phyloP scores from a whole-genome alignment of 495 filamentous ascomycete species.

The Clohesyomyces aquaticus region DNA sequence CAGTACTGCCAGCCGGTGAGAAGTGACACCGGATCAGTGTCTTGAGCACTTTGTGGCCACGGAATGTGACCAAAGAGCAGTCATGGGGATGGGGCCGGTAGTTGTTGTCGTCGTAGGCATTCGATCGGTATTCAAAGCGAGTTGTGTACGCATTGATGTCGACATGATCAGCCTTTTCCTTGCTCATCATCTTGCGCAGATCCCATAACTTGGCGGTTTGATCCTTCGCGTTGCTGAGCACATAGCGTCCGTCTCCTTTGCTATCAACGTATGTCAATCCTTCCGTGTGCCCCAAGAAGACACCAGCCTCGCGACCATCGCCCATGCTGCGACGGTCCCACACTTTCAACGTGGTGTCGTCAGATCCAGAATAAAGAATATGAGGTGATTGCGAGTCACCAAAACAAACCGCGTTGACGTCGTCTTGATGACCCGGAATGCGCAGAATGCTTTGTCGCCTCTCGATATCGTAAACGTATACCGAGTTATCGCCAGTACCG shows the following conservation, averaged over 20 bases:
- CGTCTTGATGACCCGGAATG: constrained; percentile 77
- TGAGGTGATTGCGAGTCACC: constrained; percentile 88
- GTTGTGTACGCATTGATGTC: constrained; percentile 60
- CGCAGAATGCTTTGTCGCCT: constrained; percentile 70
- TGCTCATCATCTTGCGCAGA: constrained; percentile 78
- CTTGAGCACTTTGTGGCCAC: constrained; percentile 82
- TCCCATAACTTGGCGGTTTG: constrained; percentile 99
- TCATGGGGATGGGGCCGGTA: constrained; percentile 82
- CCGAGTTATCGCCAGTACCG: constrained; percentile 74
- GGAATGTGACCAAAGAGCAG: constrained; percentile 90
- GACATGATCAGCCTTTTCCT: constrained; percentile 61
- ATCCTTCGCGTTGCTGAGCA: constrained; percentile 93
- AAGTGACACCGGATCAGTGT: constrained; percentile 97
- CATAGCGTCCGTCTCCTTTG: constrained; percentile 94
- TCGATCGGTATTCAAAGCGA: constrained; percentile 85
- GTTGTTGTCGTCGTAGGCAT: constrained; percentile 66
- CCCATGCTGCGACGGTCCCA: constrained; percentile 94
- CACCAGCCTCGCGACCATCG: constrained; percentile 83
- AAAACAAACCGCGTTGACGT: constrained; percentile 97
- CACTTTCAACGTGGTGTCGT: constrained; percentile 91
- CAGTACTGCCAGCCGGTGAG: constrained; percentile 83
- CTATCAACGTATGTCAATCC: constrained; percentile 94
- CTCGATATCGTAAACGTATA: constrained; percentile 95
- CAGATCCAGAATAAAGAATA: constrained; percentile 94
- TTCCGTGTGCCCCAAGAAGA: constrained; percentile 92